Base-by-base conservation (phyloP, 1,139 yeast genomes). In the Geotrichum fermentans region DNA sequence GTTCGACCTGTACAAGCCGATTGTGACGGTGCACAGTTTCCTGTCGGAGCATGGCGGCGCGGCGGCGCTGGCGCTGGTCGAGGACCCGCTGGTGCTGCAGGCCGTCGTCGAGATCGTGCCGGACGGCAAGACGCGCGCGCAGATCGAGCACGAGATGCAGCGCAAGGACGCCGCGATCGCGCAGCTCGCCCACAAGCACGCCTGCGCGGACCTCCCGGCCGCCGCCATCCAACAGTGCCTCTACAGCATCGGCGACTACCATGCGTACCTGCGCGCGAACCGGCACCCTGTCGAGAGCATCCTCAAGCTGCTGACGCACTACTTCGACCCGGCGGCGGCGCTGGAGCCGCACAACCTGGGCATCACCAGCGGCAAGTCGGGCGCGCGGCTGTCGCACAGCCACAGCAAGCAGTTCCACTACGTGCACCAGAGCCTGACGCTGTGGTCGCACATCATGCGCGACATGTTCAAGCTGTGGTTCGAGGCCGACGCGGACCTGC, bases 391-490 rank as follows among this genome's bases (percentile, higher is more conserved):
- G 44, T 78, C 86, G 1, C 92, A 83, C 63, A 76, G 74, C 56
- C 90, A 83, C 58, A 74, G 73, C 43, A 77, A 82, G 58, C 92
- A 83, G 66, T 82, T 70, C 63, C 77, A 79, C 54, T 83, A 83
- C 59, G 88, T 81, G 17, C 73, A 77, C 50, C 92, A 83, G 60
- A 82, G 89, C 0, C 64, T 83, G 47, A 77, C 80, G n/a, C 65
- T 83, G 51, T 83, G 92, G 92, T 78, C 85, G 0, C 73, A 79
- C 49, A 81, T 83, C 51, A 83, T 82, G 79, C 69, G 83, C 43
- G 87, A 83, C 56, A 80, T 83, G 83, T 79, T 82, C 55, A 77
- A 74, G 64, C 65, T 83, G 22, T 83, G 90, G 89, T 78, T 78
- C 41, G 72, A 80, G 38, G 87, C 89, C 0, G 92, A 83, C 59